phyloP scores from a whole-genome alignment of 129 eudicot genomes.

The Flaveria brownii region DNA sequence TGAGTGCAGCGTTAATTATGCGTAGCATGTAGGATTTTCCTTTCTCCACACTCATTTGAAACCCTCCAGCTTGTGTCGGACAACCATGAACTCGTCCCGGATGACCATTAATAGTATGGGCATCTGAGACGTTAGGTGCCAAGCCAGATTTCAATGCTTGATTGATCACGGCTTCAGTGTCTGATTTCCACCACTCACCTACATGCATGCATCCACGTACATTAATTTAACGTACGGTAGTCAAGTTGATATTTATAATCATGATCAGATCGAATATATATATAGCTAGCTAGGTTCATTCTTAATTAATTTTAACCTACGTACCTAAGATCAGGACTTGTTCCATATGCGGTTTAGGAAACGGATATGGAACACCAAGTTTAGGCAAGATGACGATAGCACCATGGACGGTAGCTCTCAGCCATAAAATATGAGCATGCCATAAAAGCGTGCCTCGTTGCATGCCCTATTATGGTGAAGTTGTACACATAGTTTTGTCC shows the following conservation, averaged over 20 bases:
- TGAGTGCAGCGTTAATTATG: conserved; percentile 72
- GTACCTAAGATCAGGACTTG: conserved; percentile 54
- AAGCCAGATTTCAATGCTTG: conserved; percentile 63
- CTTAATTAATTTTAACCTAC: conserved; percentile 6
- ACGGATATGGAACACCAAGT: conserved; percentile 69
- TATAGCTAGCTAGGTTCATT: no score
- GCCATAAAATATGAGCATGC: conserved; percentile 81
- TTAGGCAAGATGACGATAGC: conserved; percentile 69
- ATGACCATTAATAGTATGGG: conserved; percentile 75
- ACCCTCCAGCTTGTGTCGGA: conserved; percentile 47
- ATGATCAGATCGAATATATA: no score
- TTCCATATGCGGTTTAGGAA: conserved; percentile 69
- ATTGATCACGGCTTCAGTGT: conserved; percentile 65
- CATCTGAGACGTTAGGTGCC: conserved; percentile 72
- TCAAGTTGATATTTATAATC: no score
- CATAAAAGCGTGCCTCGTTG: conserved; percentile 68
- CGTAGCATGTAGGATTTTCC: conserved; percentile 72
- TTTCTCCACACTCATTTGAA: conserved; percentile 44
- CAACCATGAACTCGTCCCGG: conserved; percentile 54
- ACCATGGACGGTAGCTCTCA: conserved; percentile 67
- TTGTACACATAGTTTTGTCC: conserved; percentile 66
- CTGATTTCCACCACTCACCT: conserved; percentile 85
- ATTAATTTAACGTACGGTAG: no score
- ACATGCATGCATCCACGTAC: not conserved
- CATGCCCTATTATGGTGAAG: conserved; percentile 73